phyloP scores from a whole-genome alignment of 257 asterid species.

The Ophiorrhiza pumila region DNA sequence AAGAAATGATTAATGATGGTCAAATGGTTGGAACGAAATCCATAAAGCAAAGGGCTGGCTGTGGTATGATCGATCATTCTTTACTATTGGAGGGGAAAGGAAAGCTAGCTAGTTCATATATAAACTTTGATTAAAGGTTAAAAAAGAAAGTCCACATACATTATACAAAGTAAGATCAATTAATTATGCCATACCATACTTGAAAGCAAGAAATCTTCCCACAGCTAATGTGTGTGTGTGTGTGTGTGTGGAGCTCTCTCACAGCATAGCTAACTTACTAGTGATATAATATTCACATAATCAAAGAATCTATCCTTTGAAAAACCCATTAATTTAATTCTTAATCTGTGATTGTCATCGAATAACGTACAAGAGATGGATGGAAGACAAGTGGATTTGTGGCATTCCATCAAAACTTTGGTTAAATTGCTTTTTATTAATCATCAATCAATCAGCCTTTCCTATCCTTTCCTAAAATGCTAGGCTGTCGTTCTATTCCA shows the following conservation, averaged over 20 bases:
- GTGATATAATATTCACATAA: background rate
- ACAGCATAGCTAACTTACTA: background rate
- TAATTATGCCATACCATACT: background rate
- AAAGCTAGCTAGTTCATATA: slow-evolving; percentile 22
- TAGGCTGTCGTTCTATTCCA: slow-evolving; percentile 27
- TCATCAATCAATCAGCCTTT: background rate
- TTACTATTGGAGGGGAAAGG: slow-evolving; percentile 22
- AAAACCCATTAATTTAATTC: background rate
- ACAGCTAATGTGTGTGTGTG: slow-evolving; percentile 7
- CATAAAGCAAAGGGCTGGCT: background rate
- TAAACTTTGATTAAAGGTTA: slow-evolving; percentile 24
- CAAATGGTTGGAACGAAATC: slow-evolving; percentile 18
- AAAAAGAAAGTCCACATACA: slow-evolving; percentile 12
- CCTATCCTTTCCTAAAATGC: slow-evolving; percentile 1
- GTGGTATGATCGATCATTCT: background rate
- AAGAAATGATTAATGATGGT: background rate
- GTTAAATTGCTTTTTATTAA: slow-evolving; percentile 1
- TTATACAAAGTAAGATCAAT: slow-evolving; percentile 12
- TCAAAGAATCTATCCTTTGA: slow-evolving; percentile 10
- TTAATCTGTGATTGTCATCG: slow-evolving; percentile 7
- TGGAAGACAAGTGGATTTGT: slow-evolving; percentile 17
- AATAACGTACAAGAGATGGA: background rate
- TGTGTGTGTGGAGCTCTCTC: slow-evolving; percentile 8
- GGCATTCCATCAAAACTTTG: slow-evolving; percentile 19
- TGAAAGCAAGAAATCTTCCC: slow-evolving; percentile 17